Conservation (phyloP, 257 asterid genomes). For the Lycium ferocissimum region DNA sequence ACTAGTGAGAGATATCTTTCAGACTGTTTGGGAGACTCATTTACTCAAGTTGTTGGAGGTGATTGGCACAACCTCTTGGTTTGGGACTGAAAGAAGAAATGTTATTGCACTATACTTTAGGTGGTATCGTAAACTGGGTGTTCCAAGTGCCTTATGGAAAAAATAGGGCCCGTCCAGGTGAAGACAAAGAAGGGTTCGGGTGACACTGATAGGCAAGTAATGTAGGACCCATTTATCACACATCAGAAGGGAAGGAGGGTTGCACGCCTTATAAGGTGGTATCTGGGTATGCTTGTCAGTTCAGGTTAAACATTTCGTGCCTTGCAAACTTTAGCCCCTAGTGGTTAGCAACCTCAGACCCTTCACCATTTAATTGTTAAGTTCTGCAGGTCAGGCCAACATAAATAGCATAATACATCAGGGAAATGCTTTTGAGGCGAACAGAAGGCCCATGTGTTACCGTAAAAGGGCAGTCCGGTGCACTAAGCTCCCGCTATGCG, state of each 20-base stretch:
- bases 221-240: conserved; percentile 15
- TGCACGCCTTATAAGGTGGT: background rate
- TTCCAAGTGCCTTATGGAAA: background rate
- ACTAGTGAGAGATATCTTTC: background rate
- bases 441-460: background rate
- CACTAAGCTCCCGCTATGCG: too few species aligned
- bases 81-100: conserved; percentile 11
- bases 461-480: too few species aligned
- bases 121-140: background rate
- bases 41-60: conserved; percentile 25
- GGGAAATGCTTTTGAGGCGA: background rate
- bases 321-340: background rate
- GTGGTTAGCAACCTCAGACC: background rate
- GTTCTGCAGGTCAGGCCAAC: conserved; percentile 20
- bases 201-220: background rate
- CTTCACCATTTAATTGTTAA: conserved; percentile 15
- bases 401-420: background rate
- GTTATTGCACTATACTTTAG: conserved; percentile 6
- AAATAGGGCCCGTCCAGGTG: background rate
- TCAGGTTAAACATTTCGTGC: background rate
- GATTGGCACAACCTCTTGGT: conserved; percentile 18
- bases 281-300: background rate
- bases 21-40: background rate
- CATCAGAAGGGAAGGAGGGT: conserved; percentile 1
- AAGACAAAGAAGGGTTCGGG: conserved; percentile 8